A percentile compares a stretch with the other conserved stretches of the same genome.
Conservation (phyloP, 345 rosid genomes). For the Populus pruinosa region DNA sequence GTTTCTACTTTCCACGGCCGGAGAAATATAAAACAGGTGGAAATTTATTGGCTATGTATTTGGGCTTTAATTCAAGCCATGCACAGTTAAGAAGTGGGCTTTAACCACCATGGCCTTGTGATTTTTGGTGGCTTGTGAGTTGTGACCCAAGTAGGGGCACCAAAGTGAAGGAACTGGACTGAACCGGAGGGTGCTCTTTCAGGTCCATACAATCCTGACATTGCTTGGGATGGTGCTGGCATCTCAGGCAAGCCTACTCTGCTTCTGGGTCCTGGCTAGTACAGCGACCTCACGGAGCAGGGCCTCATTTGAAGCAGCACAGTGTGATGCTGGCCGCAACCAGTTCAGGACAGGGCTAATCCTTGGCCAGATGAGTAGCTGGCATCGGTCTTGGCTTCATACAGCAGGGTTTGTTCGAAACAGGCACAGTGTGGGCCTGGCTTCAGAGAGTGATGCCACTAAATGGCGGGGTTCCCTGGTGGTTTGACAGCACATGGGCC, state of each 20-base stretch:
- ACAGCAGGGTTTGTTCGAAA: background rate
- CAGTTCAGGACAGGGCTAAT: background rate
- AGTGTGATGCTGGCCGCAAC: background rate
- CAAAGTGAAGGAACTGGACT: background rate
- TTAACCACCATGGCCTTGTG: background rate
- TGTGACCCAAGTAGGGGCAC: background rate
- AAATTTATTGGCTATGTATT: background rate
- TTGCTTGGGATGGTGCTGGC: background rate
- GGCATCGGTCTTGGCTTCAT: background rate
- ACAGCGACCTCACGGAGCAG: background rate
- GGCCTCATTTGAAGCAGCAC: background rate
- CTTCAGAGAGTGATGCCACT: no score
- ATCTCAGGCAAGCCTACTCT: no score
- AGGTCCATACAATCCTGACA: background rate
- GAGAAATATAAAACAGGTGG: background rate
- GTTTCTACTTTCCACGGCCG: background rate
- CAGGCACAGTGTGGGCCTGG: background rate
- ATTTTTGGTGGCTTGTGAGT: background rate
- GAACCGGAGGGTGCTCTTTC: background rate
- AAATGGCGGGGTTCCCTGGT: no score
- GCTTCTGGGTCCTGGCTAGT: background rate
- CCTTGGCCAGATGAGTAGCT: background rate
- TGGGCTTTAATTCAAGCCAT: background rate
- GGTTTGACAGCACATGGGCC: background rate
- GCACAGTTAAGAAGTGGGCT: background rate